phyloP scores from a whole-genome alignment of 805 yeast species.

The Lipomyces yamanashiensis region DNA sequence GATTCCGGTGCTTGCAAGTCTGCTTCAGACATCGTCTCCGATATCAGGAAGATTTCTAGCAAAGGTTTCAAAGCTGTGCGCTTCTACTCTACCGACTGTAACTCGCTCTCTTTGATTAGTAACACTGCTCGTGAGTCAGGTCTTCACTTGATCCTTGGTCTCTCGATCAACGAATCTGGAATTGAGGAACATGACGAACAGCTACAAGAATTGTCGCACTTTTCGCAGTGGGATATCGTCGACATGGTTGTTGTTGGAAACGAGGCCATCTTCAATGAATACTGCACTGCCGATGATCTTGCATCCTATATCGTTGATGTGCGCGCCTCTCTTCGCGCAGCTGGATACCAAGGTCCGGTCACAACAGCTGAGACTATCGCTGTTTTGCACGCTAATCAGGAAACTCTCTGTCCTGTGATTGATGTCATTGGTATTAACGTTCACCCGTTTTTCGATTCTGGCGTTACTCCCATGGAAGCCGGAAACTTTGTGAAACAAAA shows the following conservation, averaged over 20 bases:
- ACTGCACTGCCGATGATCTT: slow-evolving; percentile 63
- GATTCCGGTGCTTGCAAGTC: slow-evolving; percentile 62
- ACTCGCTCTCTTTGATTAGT: slow-evolving; percentile 60
- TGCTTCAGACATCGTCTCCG: slow-evolving; percentile 57
- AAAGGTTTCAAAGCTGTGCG: slow-evolving; percentile 72
- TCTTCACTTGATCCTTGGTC: slow-evolving; percentile 82
- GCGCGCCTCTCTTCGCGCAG: slow-evolving; percentile 58
- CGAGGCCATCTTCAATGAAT: slow-evolving; percentile 78
- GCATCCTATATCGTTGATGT: slow-evolving; percentile 66
- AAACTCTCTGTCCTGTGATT: slow-evolving; percentile 62
- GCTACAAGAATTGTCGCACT: slow-evolving; percentile 60
- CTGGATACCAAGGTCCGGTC: slow-evolving; percentile 76
- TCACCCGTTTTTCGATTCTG: slow-evolving; percentile 76
- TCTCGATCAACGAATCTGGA: slow-evolving; percentile 73
- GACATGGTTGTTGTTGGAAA: slow-evolving; percentile 83
- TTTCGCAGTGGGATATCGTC: slow-evolving; percentile 67
- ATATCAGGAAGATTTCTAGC: slow-evolving; percentile 60
- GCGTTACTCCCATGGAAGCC: slow-evolving; percentile 63
- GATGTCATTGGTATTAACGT: slow-evolving; percentile 87
- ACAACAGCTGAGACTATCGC: slow-evolving; percentile 91
- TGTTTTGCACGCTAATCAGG: slow-evolving; percentile 62
- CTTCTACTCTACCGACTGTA: slow-evolving; percentile 87
- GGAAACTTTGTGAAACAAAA: slow-evolving; percentile 74
- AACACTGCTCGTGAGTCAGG: slow-evolving; percentile 30
- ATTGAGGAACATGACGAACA: slow-evolving; percentile 56